Base-by-base conservation (phyloP, 2,329 filamentous ascomycete genomes). In the Zymoseptoria brevis region DNA sequence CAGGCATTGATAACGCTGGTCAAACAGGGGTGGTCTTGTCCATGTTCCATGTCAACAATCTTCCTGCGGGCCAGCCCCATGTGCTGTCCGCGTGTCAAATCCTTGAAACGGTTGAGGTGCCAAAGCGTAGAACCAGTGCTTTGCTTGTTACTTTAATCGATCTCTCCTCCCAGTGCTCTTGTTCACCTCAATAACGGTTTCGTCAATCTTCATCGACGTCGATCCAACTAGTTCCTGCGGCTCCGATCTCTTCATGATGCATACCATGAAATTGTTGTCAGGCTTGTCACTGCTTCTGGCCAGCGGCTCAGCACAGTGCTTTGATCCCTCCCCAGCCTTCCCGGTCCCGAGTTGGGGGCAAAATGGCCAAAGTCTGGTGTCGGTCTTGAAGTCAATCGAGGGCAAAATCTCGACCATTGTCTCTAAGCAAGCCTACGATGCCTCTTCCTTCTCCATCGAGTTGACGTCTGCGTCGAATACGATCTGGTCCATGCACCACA, bases 401-500 rank as follows among this genome's bases (percentile, higher is more conserved):
- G 50, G 58, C 8, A 62, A 67, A 3, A 61, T 73, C 22, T 65
- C 57, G 0, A 60, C 60, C n/a, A 61, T 66, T 11, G 57, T 69
- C 7, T 66, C 64, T n/a, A 26, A 58, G n/a, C 19, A 11, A 35
- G 62, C 71, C 55, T 73, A 65, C 57, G 65, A 61, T 13, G 56
- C 65, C 19, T 69, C 67, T 3, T 75, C 72, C 0, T 73, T 74
- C 57, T 75, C 74, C 3, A 60, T 75, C 55, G 71, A 71, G 49
- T 58, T 75, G 19, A 75, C 73, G 1, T 74, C 73, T 0, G 68
- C 68, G 1, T 68, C 73, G 51, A 62, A 72, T 50, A 68, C 70
- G 1, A 63, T 75, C 16, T 75, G 70, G 70, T 70, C 71, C 3
- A 61, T 64, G 4, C 68, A 74, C 53, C 71, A 75, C 53, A 75